These are phyloP conservation scores for Botrytis aclada DNA, from an alignment of 2,329 filamentous ascomycete genomes.

Conservation along the genomic window DNA sequence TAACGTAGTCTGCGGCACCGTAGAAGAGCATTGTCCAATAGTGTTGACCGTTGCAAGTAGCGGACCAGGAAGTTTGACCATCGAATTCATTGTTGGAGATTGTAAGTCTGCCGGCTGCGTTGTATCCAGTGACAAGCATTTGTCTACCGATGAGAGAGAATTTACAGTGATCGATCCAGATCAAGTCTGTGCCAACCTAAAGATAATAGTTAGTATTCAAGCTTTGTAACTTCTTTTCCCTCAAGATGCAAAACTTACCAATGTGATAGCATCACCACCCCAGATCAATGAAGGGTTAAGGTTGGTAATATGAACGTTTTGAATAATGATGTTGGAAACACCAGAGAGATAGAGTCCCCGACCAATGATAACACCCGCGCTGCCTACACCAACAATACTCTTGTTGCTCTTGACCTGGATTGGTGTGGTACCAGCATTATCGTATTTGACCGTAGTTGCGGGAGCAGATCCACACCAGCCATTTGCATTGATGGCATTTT, in stretches of 20 bases:
- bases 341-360: slow-evolving; percentile 31
- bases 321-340: slow-evolving; percentile 32
- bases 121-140: slow-evolving; percentile 40
- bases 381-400: slow-evolving; percentile 31
- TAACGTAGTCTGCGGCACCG: slow-evolving; percentile 41
- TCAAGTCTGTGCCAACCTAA: slow-evolving; percentile 32
- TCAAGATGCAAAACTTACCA: slow-evolving; percentile 20
- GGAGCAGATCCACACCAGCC: slow-evolving; percentile 19
- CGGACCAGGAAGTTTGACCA: slow-evolving; percentile 43
- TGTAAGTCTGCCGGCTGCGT: slow-evolving; percentile 40
- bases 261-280: slow-evolving; percentile 39
- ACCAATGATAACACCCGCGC: slow-evolving; percentile 28
- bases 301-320: slow-evolving; percentile 33
- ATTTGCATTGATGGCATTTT: slow-evolving; percentile 23
- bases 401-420: slow-evolving; percentile 34
- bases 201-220: neutral
- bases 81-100: slow-evolving; percentile 47
- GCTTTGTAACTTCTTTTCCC: neutral
- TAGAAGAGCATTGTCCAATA: slow-evolving; percentile 46
- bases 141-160: slow-evolving; percentile 40
- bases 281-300: slow-evolving; percentile 41
- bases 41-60: slow-evolving; percentile 45
- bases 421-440: slow-evolving; percentile 25
- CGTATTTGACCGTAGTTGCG: slow-evolving; percentile 17
- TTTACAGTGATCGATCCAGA: slow-evolving; percentile 40